Base-by-base conservation (phyloP, 176 grass and related monocot genomes). In the Musa acuminata region DNA sequence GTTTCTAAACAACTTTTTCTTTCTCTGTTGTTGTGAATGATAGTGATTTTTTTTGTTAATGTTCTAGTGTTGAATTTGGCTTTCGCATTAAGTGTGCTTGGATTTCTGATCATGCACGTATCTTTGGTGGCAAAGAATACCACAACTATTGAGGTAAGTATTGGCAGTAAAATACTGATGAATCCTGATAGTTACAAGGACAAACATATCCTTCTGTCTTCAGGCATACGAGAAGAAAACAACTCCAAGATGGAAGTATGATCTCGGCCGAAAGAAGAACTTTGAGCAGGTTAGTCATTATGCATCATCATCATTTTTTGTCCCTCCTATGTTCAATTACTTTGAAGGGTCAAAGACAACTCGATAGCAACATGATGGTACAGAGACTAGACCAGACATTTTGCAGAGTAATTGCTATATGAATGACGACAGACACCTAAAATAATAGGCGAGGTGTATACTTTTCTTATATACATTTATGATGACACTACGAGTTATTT, bases 161-260 rank as follows among this genome's bases (percentile, higher is more conserved):
- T 64, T 64, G 4, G 35, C 35, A 43, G 35, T 43, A 43, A 43
- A 43, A 43, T 43, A 43, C 4, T 43, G 35, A 43, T 43, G 35
- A 43, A 43, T 43, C 35, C 79, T 71, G 22, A 24, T 3, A 17
- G 29, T 23, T 24, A 70, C 20, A 58, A 16, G n/a, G 43, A 50
- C 66, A 74, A 53, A 74, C 55, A 63, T 77, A 49, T 81, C n/a
- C 35, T 43, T 43, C 55, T 77, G 52, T 13, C 19, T 75, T 71
- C 21, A 89, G 95, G 90, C 94, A 77, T 97, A 93, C 82, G 94
- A 97, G 60, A 97, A 97, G 86, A 95, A 97, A 87, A 87, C 84
- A 13, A 87, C 81, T 75, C 85, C 90, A 81, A 89, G 80, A 55
- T 99, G 95, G 95, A 93, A 85, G 55, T 94, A 85, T 53, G 84